Base-by-base conservation (phyloP, 2,329 filamentous ascomycete genomes). In the Nectriaceae sp. region DNA sequence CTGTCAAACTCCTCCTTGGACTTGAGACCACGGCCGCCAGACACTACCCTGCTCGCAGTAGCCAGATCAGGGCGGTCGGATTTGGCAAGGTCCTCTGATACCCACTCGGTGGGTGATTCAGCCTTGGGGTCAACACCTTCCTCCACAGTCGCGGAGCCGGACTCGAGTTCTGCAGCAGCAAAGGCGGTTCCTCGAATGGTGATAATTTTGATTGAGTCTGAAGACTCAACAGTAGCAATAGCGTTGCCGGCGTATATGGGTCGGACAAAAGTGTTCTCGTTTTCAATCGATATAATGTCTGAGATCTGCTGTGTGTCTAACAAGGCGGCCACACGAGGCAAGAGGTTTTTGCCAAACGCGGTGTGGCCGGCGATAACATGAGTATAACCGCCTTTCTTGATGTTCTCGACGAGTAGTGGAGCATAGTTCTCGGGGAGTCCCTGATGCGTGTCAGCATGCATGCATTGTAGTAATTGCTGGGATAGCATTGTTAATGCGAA, bases 201-300 rank as follows among this genome's bases (percentile, higher is more conserved):
- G 63, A 99, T 82, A 45, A 97, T 69, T 75, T 97, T 99, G 69
- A 90, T 83, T 15, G 79, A 68, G 65, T 99, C 94, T 54, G 82
- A 83, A 3, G 91, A 96, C 72, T 97, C 89, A 50, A 99, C 92
- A 10, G 94, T 99, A 29, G 95, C 84, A 65, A 99, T 96, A 40
- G 93, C 94, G 67, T 99, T 99, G 46, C 94, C 94, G 49, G 94
- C 94, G 70, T 99, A 99, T 65, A 99, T 97, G 21, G 94, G 93
- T 48, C 94, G 88, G 46, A 97, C 88, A 65, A 99, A 99, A 11
- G 90, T 97, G 70, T 93, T 92, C 70, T 96, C 92, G 70, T 83
- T 83, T 71, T 97, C 85, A 65, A 99, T 88, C 1, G 74, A 79
- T 16, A 85, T 97, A 59, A 97, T 89, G 68, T 99, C 94, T 38